A percentile compares a stretch with the other conserved stretches of the same genome.
Conservation (phyloP, 1,139 yeast species). For the Taphrina pruni region DNA sequence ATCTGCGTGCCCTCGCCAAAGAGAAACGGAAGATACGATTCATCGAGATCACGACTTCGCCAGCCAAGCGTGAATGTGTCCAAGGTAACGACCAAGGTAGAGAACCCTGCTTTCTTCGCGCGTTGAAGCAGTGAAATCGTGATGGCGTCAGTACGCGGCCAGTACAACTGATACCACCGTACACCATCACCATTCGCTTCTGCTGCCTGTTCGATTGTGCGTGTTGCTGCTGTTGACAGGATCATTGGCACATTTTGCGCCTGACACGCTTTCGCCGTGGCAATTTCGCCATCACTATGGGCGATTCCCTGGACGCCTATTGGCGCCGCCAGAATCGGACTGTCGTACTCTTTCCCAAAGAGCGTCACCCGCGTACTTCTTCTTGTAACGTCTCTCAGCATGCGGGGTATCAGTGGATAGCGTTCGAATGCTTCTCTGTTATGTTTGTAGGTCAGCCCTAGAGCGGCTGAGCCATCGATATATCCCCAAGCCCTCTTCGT, state of each 20-base stretch:
- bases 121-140: slow-evolving; percentile 48
- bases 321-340: slow-evolving; percentile 49
- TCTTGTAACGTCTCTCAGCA: slow-evolving; percentile 43
- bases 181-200: slow-evolving; percentile 46
- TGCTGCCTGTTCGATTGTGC: slow-evolving; percentile 48
- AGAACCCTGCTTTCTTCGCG: slow-evolving; percentile 48
- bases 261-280: slow-evolving; percentile 48
- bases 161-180: slow-evolving; percentile 50
- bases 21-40: slow-evolving; percentile 48
- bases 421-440: slow-evolving; percentile 43
- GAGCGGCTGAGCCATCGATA: slow-evolving; percentile 44
- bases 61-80: slow-evolving; percentile 49
- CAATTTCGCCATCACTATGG: slow-evolving; percentile 49
- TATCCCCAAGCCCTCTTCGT: slow-evolving; percentile 39
- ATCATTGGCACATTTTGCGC: slow-evolving; percentile 48
- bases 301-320: slow-evolving; percentile 49
- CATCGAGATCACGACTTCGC: slow-evolving; percentile 49
- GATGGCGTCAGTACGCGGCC: slow-evolving; percentile 49
- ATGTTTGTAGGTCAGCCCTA: slow-evolving; percentile 41
- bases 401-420: slow-evolving; percentile 44
- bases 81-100: slow-evolving; percentile 48
- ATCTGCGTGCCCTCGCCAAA: slow-evolving; percentile 49
- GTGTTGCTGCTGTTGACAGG: slow-evolving; percentile 49
- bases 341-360: slow-evolving; percentile 46
- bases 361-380: slow-evolving; percentile 45